Base-by-base conservation (phyloP, 2,329 filamentous ascomycete species). In the Emergomyces pasteurianus region DNA sequence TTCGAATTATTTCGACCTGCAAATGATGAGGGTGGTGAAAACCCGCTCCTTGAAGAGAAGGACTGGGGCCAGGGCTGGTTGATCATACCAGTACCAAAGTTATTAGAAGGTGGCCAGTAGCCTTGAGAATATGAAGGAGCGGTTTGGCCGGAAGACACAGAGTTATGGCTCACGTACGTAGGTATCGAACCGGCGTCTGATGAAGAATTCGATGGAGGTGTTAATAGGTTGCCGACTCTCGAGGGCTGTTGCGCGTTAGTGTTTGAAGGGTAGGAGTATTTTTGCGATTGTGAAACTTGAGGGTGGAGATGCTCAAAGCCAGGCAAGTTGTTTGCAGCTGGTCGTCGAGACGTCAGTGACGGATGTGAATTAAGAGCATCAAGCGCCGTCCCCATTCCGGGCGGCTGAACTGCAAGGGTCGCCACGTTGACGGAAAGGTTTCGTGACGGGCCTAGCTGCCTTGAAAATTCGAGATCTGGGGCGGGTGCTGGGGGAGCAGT, bases 321-420 rank as follows among this genome's bases (percentile, higher is more conserved):
- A 61, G 87, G 86, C 64, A 91, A 80, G 67, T 82, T 82, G 61
- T 83, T 83, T 64, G 87, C 84, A 69, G 86, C 86, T 70, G 85
- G 83, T 73, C 87, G 83, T 69, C 88, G 83, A 73, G 86, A 81
- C 67, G 86, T 83, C 72, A 91, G 85, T 77, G 86, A 87, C 71
- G 81, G 79, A 67, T 82, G 80, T 68, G 80, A 78, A 73, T 80
- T 80, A 77, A 86, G 81, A 72, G 78, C 77, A 73, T 86, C 83
- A 70, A 83, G 75, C 71, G 80, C 79, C 72, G 82, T 77, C 75
- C 83, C 81, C 83, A 86, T 86, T 72, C 80, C 82, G 71, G 80
- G 76, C 71, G 81, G 79, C 69, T 80, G 81, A 68, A 82, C 78
- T 70, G 83, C 81, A 68, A 83, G 80, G 71, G 83, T 79, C 78